Evolutionary conservation across 208 protist genomes (phyloP), one percentile per base, ranked within the genome.

Genomic region (Leishmania mexicana): DNA sequence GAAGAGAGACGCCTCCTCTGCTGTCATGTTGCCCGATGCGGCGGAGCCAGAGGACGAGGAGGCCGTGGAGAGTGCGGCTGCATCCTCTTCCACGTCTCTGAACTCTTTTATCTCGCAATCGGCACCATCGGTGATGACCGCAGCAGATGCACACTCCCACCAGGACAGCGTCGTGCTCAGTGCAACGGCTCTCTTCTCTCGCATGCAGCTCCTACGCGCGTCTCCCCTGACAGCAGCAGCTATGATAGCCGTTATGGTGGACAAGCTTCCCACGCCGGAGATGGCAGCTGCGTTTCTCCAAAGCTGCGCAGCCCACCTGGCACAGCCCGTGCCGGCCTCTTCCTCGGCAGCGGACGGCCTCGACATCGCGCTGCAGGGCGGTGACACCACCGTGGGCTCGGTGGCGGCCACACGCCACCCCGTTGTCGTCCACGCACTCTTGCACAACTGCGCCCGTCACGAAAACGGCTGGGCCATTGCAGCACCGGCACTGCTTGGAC

Each of bases 201-300:
- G 85, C 53, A n/a, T 95, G 88, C 79, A 85, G 75, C 83, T 88
- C 54, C 77, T 93, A 42, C 80, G 83, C 45, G 75, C 83, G 0
- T 78, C 88, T 1, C 90, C 91, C 31, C 77, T 83, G 31, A 89
- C 89, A 4, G 83, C 84, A 7, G 88, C 92, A 17, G 75, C 91
- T 3, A 83, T 97, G 81, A 79, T 97, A 31, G 89, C 92, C 1
- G 84, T 91, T 24, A 76, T 97, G 60, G 84, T 92, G 28, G 81
- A 84, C 13, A 96, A 95, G 78, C 78, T 96, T 58, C 91, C 94
- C 8, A 88, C 89, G 21, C 84, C 87, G 19, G 77, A 78, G 70
- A 81, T 78, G 71, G 87, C 90, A 7, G 83, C 78, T 0, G 54
- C 82, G 28, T 94, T 95, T 88, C 60, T 95, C 1, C 87, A 81